Conservation (phyloP, 2,329 filamentous ascomycete species). For the Apiospora aurea region DNA sequence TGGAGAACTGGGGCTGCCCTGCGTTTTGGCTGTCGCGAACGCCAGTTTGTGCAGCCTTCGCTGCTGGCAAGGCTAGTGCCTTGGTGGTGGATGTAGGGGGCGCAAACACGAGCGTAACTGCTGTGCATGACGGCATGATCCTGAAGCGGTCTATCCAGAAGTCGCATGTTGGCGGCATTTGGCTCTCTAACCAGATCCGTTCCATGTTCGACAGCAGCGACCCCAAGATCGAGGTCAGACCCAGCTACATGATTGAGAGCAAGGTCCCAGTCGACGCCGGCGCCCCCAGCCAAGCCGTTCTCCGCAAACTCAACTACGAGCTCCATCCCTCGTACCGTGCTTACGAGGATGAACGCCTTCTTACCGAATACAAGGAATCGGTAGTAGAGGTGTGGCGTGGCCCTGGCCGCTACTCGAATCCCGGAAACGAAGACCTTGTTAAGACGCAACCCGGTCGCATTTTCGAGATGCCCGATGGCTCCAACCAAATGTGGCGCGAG, state of each 20-base stretch:
- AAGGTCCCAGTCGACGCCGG: slow-evolving; percentile 91
- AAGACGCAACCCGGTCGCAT: slow-evolving; percentile 79
- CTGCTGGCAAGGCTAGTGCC: slow-evolving; percentile 90
- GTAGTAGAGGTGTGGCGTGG: slow-evolving; percentile 94
- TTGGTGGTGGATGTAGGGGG: slow-evolving; percentile 93
- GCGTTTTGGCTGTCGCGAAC: slow-evolving; percentile 93
- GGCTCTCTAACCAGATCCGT: slow-evolving; percentile 88
- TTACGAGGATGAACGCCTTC: slow-evolving; percentile 89
- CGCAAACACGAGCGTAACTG: slow-evolving; percentile 85
- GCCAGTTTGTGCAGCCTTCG: slow-evolving; percentile 89
- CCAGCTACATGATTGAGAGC: slow-evolving; percentile 86
- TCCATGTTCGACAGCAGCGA: slow-evolving; percentile 76
- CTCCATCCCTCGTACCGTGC: slow-evolving; percentile 75
- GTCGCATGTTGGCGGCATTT: slow-evolving; percentile 86
- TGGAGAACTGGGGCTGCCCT: slow-evolving; percentile 95
- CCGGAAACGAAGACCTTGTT: slow-evolving; percentile 79
- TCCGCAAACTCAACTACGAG: slow-evolving; percentile 71
- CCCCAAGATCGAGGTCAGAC: slow-evolving; percentile 75
- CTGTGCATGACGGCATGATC: slow-evolving; percentile 93
- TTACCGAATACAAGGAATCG: slow-evolving; percentile 97
- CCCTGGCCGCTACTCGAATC: slow-evolving; percentile 69
- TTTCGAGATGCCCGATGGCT: slow-evolving; percentile 97
- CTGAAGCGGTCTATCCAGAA: slow-evolving; percentile 88
- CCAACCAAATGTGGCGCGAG: slow-evolving; percentile 91
- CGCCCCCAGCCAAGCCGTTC: slow-evolving; percentile 76